A percentile compares a stretch with the other conserved stretches of the same genome.
Evolutionary conservation across 1,139 yeast genomes (phyloP).

Genomic region (Candida sp.): DNA sequence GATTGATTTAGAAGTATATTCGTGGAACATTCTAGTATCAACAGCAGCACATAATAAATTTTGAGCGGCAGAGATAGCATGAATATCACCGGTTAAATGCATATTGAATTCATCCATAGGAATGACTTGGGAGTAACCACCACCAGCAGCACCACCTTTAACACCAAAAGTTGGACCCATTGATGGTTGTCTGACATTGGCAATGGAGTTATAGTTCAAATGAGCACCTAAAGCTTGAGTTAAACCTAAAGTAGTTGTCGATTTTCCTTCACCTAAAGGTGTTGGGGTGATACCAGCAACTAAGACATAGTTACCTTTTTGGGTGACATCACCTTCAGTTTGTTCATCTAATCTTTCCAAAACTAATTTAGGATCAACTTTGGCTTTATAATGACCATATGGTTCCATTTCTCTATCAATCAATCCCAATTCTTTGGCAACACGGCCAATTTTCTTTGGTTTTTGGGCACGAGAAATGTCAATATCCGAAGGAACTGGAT

Average conservation of each 20-base stretch:
- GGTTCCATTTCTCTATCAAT: slow-evolving; percentile 63
- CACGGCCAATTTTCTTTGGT: slow-evolving; percentile 61
- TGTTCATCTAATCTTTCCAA: slow-evolving; percentile 55
- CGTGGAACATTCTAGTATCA: slow-evolving; percentile 83
- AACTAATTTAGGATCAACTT: slow-evolving; percentile 55
- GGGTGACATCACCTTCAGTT: slow-evolving; percentile 42
- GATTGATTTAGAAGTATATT: slow-evolving; percentile 63
- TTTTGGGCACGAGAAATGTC: slow-evolving; percentile 70
- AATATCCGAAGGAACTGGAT: slow-evolving; percentile 75
- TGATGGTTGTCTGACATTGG: slow-evolving; percentile 81
- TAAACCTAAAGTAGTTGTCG: slow-evolving; percentile 76
- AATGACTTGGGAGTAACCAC: slow-evolving; percentile 81
- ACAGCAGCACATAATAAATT: slow-evolving; percentile 80
- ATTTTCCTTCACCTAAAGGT: slow-evolving; percentile 80
- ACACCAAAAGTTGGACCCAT: slow-evolving; percentile 91
- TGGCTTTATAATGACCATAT: slow-evolving; percentile 73
- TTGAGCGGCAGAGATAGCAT: slow-evolving; percentile 78
- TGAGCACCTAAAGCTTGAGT: slow-evolving; percentile 82
- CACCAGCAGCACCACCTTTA: slow-evolving; percentile 90
- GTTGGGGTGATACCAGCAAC: slow-evolving; percentile 86
- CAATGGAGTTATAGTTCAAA: slow-evolving; percentile 63
- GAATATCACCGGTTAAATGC: slow-evolving; percentile 85
- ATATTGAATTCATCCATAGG: slow-evolving; percentile 88
- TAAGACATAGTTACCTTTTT: slow-evolving; percentile 59
- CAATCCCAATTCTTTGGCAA: slow-evolving; percentile 66